Conservation (phyloP, 2,329 filamentous ascomycete species). For the Colletotrichum cereale region DNA sequence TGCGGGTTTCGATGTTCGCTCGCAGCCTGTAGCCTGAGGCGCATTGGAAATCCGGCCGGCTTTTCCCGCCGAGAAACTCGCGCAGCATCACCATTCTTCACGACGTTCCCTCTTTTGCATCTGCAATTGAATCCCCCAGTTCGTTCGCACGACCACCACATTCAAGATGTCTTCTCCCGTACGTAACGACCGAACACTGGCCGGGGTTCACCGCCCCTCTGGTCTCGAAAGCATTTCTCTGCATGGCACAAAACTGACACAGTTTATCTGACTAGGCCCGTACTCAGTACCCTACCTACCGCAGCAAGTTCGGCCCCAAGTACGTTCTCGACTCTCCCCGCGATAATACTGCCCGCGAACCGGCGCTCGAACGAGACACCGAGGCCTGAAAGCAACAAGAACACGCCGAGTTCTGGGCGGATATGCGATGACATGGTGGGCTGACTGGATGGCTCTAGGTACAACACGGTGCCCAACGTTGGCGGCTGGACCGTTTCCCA, state of each 20-base stretch:
- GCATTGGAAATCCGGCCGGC: slow-evolving; percentile 41
- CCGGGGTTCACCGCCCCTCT: too few relatives aligned
- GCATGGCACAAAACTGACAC: slow-evolving; percentile 4
- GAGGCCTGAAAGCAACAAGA: background rate
- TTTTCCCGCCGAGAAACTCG: slow-evolving; percentile 42
- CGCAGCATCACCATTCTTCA: slow-evolving; percentile 40
- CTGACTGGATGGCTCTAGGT: slow-evolving; percentile 59
- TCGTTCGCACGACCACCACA: slow-evolving; percentile 47
- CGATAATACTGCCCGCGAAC: background rate
- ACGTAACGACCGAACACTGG: slow-evolving; percentile 42
- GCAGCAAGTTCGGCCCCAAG: slow-evolving; percentile 74
- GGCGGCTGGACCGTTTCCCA: slow-evolving; percentile 64
- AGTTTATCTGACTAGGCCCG: slow-evolving; percentile 6
- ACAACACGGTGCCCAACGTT: slow-evolving; percentile 69
- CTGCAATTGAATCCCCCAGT: slow-evolving; percentile 53
- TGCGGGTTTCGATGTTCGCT: slow-evolving; percentile 12
- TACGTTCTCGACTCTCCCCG: slow-evolving; percentile 53
- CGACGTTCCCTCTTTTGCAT: slow-evolving; percentile 39
- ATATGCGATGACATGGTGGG: background rate
- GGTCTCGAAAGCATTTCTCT: background rate
- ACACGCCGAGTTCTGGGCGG: background rate
- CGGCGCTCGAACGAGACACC: background rate
- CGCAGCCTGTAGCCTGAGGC: slow-evolving; percentile 39
- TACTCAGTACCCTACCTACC: slow-evolving; percentile 39
- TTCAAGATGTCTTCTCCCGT: slow-evolving; percentile 58